Conservation (phyloP, 2,329 filamentous ascomycete species). For the Penicillium sp. region DNA sequence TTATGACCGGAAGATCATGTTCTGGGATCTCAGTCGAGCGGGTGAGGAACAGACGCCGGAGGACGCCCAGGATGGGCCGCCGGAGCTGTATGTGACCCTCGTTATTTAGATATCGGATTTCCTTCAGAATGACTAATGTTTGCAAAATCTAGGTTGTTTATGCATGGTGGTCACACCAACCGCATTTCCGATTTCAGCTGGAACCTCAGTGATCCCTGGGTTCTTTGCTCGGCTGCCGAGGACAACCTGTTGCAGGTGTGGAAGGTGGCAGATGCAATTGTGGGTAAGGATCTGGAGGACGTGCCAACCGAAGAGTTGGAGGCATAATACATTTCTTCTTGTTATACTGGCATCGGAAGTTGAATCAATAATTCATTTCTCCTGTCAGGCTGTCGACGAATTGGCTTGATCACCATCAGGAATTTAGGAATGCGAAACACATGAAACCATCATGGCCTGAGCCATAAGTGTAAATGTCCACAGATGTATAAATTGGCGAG, state of each 20-base stretch:
- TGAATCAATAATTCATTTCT: too few relatives aligned
- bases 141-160: slow-evolving; percentile 60
- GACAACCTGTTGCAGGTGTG: slow-evolving; percentile 96
- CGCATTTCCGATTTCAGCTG: slow-evolving; percentile 94
- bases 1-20: slow-evolving; percentile 87
- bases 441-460: neutral
- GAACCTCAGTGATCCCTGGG: slow-evolving; percentile 96
- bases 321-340: too few relatives aligned
- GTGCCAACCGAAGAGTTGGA: slow-evolving; percentile 72
- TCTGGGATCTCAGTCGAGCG: slow-evolving; percentile 90
- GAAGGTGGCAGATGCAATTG: slow-evolving; percentile 78
- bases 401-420: neutral
- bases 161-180: slow-evolving; percentile 98
- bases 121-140: slow-evolving; percentile 3
- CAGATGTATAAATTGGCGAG: too few relatives aligned
- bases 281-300: slow-evolving; percentile 69
- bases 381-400: neutral
- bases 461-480: too few relatives aligned
- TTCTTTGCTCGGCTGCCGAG: slow-evolving; percentile 90
- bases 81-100: slow-evolving; percentile 69
- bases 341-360: too few relatives aligned
- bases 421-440: neutral
- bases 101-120: neutral
- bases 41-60: slow-evolving; percentile 94
- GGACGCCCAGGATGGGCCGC: slow-evolving; percentile 88